Evolutionary conservation across 768 basidiomycete genomes (phyloP), one percentile per base, ranked within the genome.

Genomic region (Sporobolomyces pararoseus): DNA sequence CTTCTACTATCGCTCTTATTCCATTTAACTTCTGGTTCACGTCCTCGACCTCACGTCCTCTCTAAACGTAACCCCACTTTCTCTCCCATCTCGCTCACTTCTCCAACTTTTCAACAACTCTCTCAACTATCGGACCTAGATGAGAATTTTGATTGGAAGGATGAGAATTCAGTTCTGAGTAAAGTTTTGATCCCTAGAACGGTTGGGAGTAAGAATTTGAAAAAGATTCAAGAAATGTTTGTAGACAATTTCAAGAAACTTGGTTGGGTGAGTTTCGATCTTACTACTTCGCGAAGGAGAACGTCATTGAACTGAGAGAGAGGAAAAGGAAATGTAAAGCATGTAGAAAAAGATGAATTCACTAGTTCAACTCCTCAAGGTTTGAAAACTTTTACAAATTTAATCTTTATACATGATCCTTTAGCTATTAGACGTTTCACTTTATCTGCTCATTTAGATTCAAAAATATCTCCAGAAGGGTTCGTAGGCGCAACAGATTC

Each of bases 401-500:
- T 98, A 58, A 88, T 98, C 72, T 95, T 92, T 37, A 98, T 96
- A 16, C 96, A 96, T 78, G 89, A 97, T 77, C 89, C 90, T n/a
- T 79, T 81, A 23, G 94, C 96, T 0, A 81, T 87, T 2, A 81
- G 90, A 52, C 87, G 90, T 70, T 83, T 99, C 39, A 83, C 95
- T 21, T 79, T 99, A n/a, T 83, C 96, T 7, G 96, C 76, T 0
- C 77, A 78, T 63, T 52, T 71, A 63, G 77, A 78, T 27, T 53
- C 70, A 37, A 76, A 74, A 37, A 73, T 61, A 64, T 77, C 71
- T 60, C 63, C 63, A 1, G 57, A 59, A 58, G n/a, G 50, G 27
- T 99, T 99, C 78, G 82, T 99, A 76, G 96, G 96, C 39, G 96
- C 96, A 13, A 98, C 93, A 14, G 96, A 99, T 78, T 96, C 93